Base-by-base conservation (phyloP, 2,329 filamentous ascomycete species). In the Trichoderma guizhouense region DNA sequence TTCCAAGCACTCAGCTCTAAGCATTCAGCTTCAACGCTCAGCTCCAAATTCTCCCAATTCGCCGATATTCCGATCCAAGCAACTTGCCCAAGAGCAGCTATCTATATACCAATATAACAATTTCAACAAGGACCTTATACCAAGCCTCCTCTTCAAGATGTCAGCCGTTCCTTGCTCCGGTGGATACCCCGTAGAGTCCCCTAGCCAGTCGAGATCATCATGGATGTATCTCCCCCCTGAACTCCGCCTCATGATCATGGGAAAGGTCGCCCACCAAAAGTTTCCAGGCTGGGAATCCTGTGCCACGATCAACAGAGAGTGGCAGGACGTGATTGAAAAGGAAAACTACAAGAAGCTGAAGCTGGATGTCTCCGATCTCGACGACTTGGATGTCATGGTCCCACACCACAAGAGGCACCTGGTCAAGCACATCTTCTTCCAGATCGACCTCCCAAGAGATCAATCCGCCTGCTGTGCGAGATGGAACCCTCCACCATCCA, bases 251-350 rank as follows among this genome's bases (percentile, higher is more conserved):
- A 69, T 79, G 73, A 80, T 82, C 68, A 72, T 82, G 68, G 73
- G 74, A 62, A 51, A 55, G 72, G 76, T 80, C 68, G 21, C 75
- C 72, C 24, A 71, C 55, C 74, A 79, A 47, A 81, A 78, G 73
- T 36, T 77, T 72, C 72, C 72, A 34, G 77, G 79, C 68, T 82
- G 78, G 79, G 75, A 76, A 71, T 79, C 76, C 64, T 73, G 76
- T 66, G 78, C 80, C 28, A 77, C 78, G 58, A 78, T 81, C 9
- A 81, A 78, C 75, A 79, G 67, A 75, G 80, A 81, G 77, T 82
- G 79, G 80, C 79, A 80, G 71, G 14, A 66, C 60, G 64, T 77
- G 71, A 65, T 82, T 34, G 78, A 81, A 71, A 78, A 73, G 51
- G 64, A 18, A 34, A 81, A 77, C 58, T 81, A 81, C 66, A 55